Conservation (phyloP, 345 rosid species). For the Toxicodendron radicans region DNA sequence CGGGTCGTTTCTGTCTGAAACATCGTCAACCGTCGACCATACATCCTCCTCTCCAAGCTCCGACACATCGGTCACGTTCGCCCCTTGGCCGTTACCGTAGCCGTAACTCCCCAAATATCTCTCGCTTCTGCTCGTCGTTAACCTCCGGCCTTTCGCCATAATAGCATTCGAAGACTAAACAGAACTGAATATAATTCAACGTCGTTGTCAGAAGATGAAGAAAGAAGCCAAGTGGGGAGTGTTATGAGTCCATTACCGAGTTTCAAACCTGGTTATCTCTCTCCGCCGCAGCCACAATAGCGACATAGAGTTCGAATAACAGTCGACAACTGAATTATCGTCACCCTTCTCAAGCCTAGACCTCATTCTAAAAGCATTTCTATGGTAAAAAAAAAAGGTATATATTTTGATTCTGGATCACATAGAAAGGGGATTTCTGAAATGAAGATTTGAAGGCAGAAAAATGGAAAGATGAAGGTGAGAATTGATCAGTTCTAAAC, state of each 20-base stretch:
- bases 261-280: background rate
- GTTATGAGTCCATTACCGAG: constrained; percentile 28
- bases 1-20: constrained; percentile 25
- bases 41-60: constrained; percentile 85
- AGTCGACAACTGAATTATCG: too few species aligned
- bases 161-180: constrained; percentile 8
- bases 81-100: constrained; percentile 23
- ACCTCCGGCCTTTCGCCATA: constrained; percentile 74
- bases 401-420: too few species aligned
- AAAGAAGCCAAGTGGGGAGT: background rate
- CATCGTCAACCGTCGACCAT: constrained; percentile 66
- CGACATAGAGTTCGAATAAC: too few species aligned
- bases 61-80: constrained; percentile 22
- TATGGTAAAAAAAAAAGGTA: too few species aligned
- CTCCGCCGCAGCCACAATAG: too few species aligned
- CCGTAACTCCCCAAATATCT: constrained; percentile 51
- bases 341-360: too few species aligned
- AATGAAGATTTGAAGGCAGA: too few species aligned
- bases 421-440: too few species aligned
- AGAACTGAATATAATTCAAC: background rate
- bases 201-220: background rate
- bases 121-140: constrained; percentile 78
- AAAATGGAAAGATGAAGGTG: too few species aligned
- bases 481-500: too few species aligned
- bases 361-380: too few species aligned